A percentile compares a stretch with the other conserved stretches of the same genome.
Conservation (phyloP, 2,329 filamentous ascomycete genomes). For the Cordyceps farinosa region DNA sequence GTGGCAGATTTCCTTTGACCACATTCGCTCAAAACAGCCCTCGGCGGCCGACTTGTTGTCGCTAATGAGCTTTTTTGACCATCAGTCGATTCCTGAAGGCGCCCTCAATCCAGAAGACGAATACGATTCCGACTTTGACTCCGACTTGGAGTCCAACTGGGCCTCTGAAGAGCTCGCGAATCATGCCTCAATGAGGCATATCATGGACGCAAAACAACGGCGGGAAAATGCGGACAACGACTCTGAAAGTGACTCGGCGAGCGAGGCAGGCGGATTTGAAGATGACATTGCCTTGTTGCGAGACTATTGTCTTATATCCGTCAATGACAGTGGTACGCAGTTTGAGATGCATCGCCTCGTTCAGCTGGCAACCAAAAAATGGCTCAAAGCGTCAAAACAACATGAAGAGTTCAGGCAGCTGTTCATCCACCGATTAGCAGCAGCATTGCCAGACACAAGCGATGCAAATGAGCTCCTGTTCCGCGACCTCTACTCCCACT, state of each 20-base stretch:
- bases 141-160: neutral
- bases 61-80: conserved; percentile 45
- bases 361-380: conserved; percentile 28
- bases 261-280: conserved; percentile 24
- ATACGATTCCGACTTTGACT: neutral
- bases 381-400: conserved; percentile 23
- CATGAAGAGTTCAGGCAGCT: neutral
- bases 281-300: conserved; percentile 33
- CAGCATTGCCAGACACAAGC: neutral
- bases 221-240: neutral
- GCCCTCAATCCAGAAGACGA: conserved; percentile 25
- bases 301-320: conserved; percentile 35
- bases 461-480: neutral
- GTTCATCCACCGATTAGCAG: neutral
- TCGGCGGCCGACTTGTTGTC: conserved; percentile 41
- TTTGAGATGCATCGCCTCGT: conserved; percentile 44
- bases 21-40: conserved; percentile 31
- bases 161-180: neutral
- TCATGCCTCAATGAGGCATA: neutral
- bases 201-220: neutral
- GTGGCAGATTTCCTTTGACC: conserved; percentile 26
- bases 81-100: conserved; percentile 37
- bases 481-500: neutral
- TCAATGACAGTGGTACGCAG: conserved; percentile 19
- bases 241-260: neutral